Evolutionary conservation across 2,329 filamentous ascomycete genomes (phyloP).

Genomic region (Spiromastix sp.): DNA sequence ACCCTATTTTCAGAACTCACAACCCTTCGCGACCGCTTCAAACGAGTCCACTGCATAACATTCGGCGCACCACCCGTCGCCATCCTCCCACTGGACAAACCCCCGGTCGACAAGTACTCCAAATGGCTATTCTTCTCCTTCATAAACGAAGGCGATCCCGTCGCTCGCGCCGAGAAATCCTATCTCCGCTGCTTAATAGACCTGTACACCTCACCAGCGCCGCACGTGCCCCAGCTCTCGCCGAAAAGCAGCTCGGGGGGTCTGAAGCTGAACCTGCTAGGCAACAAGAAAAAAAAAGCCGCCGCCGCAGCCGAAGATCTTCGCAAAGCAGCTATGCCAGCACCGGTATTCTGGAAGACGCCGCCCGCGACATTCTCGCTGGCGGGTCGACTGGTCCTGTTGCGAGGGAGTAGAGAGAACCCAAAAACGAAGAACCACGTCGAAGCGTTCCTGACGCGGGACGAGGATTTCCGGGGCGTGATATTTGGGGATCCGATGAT

Average conservation of each 20-base stretch:
- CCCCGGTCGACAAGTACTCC: constrained; percentile 36
- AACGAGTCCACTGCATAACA: constrained; percentile 70
- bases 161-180: constrained; percentile 63
- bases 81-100: constrained; percentile 56
- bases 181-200: constrained; percentile 65
- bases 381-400: constrained; percentile 57
- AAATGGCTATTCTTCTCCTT: constrained; percentile 71
- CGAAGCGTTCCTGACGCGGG: constrained; percentile 56
- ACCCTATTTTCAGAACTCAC: constrained; percentile 58
- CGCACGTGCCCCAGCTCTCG: constrained; percentile 19
- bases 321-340: constrained; percentile 12
- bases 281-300: constrained; percentile 8
- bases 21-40: constrained; percentile 59
- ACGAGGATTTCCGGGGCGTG: constrained; percentile 57
- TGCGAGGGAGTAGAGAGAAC: constrained; percentile 40
- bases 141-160: constrained; percentile 78
- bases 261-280: neutral
- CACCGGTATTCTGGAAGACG: constrained; percentile 48
- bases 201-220: constrained; percentile 54
- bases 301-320: constrained; percentile 7
- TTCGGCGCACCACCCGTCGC: constrained; percentile 77
- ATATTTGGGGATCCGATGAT: constrained; percentile 75
- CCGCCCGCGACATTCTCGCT: constrained; percentile 58
- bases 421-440: constrained; percentile 47
- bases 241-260: neutral